Percentiles rank a stretch among this genome's conserved stretches.
Conservation (phyloP, 192 early-diverging fungal genomes). For the Entomortierella beljakovae region DNA sequence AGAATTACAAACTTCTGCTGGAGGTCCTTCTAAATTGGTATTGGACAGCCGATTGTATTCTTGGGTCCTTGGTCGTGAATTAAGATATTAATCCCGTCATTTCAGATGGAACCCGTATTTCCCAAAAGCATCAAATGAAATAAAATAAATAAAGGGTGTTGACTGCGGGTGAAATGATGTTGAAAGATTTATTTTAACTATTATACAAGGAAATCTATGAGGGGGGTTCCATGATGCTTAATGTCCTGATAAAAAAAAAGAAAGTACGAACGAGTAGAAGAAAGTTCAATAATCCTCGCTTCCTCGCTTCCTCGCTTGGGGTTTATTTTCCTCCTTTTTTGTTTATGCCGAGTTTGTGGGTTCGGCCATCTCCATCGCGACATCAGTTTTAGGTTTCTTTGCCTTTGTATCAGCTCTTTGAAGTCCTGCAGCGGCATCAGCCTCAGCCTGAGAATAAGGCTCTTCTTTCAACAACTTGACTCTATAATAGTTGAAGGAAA, state of each 20-base stretch:
- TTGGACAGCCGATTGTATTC: conserved; percentile 54
- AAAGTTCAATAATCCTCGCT: neutral
- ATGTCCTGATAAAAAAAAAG: neutral
- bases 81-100: conserved; percentile 13
- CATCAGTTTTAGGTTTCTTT: conserved; percentile 38
- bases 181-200: conserved; percentile 25
- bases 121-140: too few relatives aligned
- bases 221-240: neutral
- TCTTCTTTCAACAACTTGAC: conserved; percentile 86
- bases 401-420: conserved; percentile 65
- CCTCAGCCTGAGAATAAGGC: conserved; percentile 94
- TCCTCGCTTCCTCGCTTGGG: neutral
- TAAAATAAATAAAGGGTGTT: too few relatives aligned
- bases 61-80: conserved; percentile 52
- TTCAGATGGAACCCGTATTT: too few relatives aligned
- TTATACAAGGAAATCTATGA: conserved; percentile 20
- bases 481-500: conserved; percentile 30
- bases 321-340: neutral
- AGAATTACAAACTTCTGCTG: conserved; percentile 35
- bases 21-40: conserved; percentile 47
- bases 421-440: conserved; percentile 75
- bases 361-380: conserved; percentile 37
- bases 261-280: neutral
- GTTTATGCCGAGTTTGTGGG: conserved; percentile 25
- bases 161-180: too few relatives aligned